Base-by-base conservation (phyloP, 164 flowering plant species). In the Piper longum region DNA sequence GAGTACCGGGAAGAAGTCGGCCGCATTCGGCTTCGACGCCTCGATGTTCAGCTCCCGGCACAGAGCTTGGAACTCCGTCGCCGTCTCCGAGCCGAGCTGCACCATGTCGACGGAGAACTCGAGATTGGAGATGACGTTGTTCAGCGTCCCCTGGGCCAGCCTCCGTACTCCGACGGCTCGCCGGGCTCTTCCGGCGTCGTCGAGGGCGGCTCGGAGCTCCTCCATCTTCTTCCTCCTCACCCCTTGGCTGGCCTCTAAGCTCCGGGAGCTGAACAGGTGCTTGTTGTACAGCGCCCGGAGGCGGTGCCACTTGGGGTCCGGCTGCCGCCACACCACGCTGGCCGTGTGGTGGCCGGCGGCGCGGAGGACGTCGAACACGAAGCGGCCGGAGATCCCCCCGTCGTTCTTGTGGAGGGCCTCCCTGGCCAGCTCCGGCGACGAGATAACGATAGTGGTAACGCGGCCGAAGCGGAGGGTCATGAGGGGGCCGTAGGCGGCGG, bases 351-450 rank as follows among this genome's bases (percentile, higher is more conserved):
- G 41, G 7, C 39, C n/a, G 9, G 40, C 16, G 4, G 42, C 61
- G 1, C 61, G 61, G 16, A 16, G 43, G 11, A 43, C 61, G 16
- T 59, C 61, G 12, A 40, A 9, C 16, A 59, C 61, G 3, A 40
- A 18, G 5, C 61, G 61, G 43, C 61, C 61, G n/a, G 63, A 61
- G 39, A 80, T 72, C 58, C 59, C 36, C 39, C 48, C 63, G 57
- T 71, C 80, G 7, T 74, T 36, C 41, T 57, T 71, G 11, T 66
- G 77, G 40, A 74, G 66, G 19, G 71, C 67, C 42, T 76, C 75
- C 61, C 44, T 58, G 12, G 71, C 77, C 64, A 68, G 54, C 9
- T 62, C 58, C 1, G 69, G 42, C 16, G 69, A 67, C 7, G 77
- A 70, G 17, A 57, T 66, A 11, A 74, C 59, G 3, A 74, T 65